These are phyloP conservation scores for Kodamaea derodonti DNA, from an alignment of 1,139 yeast species.

Conservation along the genomic window DNA sequence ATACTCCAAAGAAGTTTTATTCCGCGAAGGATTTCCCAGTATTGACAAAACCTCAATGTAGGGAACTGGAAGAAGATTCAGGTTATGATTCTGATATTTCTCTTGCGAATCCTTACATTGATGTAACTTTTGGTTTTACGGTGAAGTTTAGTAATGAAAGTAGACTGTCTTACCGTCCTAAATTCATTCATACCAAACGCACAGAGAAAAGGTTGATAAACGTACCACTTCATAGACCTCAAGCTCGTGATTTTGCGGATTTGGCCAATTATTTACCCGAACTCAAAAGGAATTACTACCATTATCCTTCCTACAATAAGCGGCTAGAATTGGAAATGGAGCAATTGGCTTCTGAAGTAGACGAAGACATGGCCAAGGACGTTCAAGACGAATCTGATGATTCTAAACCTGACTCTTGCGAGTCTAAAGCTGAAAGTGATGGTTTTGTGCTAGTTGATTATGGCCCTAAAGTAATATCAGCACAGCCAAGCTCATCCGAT, in stretches of 20 bases:
- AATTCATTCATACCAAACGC: slow-evolving; percentile 6
- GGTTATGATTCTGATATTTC: slow-evolving; percentile 49
- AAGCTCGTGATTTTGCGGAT: slow-evolving; percentile 22
- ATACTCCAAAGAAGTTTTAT: slow-evolving; percentile 19
- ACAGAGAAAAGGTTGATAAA: slow-evolving; percentile 13
- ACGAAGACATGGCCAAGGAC: slow-evolving; percentile 10
- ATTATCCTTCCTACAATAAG: slow-evolving; percentile 21
- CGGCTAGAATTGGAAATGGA: slow-evolving; percentile 17
- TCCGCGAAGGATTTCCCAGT: slow-evolving; percentile 35
- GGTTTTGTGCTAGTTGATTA: slow-evolving; percentile 21
- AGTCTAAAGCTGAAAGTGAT: slow-evolving; percentile 21
- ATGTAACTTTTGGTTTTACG: slow-evolving; percentile 49
- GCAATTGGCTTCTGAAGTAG: slow-evolving; percentile 7
- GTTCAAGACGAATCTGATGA: slow-evolving; percentile 5
- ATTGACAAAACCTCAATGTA: neutral
- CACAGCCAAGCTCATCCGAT: slow-evolving; percentile 13
- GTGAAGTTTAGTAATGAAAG: slow-evolving; percentile 30
- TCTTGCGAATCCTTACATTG: slow-evolving; percentile 48
- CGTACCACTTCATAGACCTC: slow-evolving; percentile 33
- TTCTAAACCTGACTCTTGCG: slow-evolving; percentile 27
- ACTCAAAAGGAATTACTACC: slow-evolving; percentile 29
- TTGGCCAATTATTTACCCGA: slow-evolving; percentile 29
- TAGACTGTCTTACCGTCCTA: slow-evolving; percentile 4
- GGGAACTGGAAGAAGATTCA: slow-evolving; percentile 4
- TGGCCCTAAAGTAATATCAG: slow-evolving; percentile 6